Evolutionary conservation across 257 asterid species (phyloP), one percentile per base, ranked within the genome.

Genomic region (Striga asiatica): DNA sequence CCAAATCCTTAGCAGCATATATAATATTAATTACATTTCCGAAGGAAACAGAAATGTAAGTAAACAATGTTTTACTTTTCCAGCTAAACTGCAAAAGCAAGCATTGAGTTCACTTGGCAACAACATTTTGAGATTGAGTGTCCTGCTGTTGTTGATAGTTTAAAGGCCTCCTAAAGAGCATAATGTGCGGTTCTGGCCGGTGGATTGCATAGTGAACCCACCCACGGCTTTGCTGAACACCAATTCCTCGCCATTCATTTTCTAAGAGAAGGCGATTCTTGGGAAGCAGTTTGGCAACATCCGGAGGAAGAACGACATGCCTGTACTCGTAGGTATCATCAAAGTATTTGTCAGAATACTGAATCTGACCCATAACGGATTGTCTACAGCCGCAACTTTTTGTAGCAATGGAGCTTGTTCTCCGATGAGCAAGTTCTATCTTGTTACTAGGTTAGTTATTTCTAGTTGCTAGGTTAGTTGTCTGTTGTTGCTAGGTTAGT

Each of bases 151-250:
- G 97, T 76, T 84, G 95, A 69, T 66, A 76, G 89, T 85, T 89
- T 54, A 89, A 67, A 6, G 93, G 74, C 97, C 97, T 81, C 84
- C 97, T 79, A 67, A 89, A 89, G 62, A 89, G 94, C 97, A 89
- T 85, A 70, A 89, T 89, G 78, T 89, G 97, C 31, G 97, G 95
- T 82, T 89, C 97, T 1, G 97, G 95, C 5, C 95, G 93, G 65
- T 89, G 97, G 60, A 89, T 70, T 1, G 97, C 94, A 23, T 89
- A 89, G 71, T 89, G 97, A 23, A 85, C 95, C 97, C 97, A 89
- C 32, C 97, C 95, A 38, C 96, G 83, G 67, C 97, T 89, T 71
- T 89, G 97, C 74, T 89, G 96, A 62, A 89, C 97, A 31, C 97
- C 97, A 53, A 85, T 73, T 1, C 93, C 94, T 54, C 96, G 81